phyloP scores from a whole-genome alignment of 257 asterid species.

The Solanum medicagineum region DNA sequence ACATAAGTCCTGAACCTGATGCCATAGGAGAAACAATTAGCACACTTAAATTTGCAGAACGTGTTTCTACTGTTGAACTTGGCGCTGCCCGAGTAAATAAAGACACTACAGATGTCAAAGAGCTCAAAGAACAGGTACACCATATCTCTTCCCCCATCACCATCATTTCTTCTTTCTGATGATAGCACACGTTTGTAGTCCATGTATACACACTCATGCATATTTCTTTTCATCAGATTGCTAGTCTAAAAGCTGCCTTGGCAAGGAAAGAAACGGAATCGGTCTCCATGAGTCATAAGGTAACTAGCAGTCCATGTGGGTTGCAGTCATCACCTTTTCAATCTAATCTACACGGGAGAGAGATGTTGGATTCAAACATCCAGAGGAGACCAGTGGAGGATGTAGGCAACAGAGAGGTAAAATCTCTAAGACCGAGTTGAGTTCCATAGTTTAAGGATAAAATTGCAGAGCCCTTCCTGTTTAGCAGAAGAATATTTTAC shows the following conservation, averaged over 20 bases:
- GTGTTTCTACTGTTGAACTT: constrained; percentile 94
- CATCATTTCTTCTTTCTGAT: not conserved
- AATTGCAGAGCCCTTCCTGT: not conserved
- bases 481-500: not conserved
- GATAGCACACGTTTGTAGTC: not conserved
- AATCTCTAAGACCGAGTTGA: not conserved
- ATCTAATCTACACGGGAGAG: constrained; percentile 32
- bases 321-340: constrained; percentile 29
- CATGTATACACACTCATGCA: not conserved
- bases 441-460: not conserved
- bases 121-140: constrained; percentile 82
- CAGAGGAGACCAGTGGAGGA: constrained; percentile 82
- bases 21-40: constrained; percentile 91
- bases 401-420: constrained; percentile 78
- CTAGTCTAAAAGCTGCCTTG: constrained; percentile 70
- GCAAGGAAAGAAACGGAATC: constrained; percentile 55
- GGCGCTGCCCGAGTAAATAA: constrained; percentile 95
- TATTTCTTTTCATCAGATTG: constrained; percentile 31
- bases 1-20: constrained; percentile 88
- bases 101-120: constrained; percentile 74
- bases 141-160: not conserved
- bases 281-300: constrained; percentile 28
- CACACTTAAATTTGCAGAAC: constrained; percentile 96
- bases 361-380: constrained; percentile 25
- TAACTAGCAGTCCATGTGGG: constrained; percentile 43